A percentile compares a stretch with the other conserved stretches of the same genome.
Evolutionary conservation across 2,329 filamentous ascomycete species (phyloP).

Genomic region (Tolypocladium guangdongense): DNA sequence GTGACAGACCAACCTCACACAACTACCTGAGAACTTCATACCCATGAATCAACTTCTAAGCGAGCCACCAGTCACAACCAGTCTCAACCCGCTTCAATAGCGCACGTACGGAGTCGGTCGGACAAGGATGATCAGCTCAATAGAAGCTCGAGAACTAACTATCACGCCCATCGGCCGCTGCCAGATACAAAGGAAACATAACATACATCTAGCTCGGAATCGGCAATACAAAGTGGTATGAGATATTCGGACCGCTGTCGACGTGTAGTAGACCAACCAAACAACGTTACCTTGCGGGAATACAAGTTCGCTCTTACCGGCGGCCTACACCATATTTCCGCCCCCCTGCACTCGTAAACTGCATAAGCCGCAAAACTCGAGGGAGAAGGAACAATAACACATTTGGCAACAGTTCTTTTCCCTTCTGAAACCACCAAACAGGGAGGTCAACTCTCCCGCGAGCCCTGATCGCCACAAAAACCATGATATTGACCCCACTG

Average conservation of each 20-base stretch:
- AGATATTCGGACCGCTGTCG: constrained; percentile 1
- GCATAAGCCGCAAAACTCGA: constrained; percentile 4
- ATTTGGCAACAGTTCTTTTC: constrained; percentile 15
- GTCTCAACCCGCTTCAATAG: too few relatives aligned
- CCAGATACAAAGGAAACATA: neutral
- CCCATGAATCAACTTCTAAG: too few relatives aligned
- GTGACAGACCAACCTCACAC: too few relatives aligned
- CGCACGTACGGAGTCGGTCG: neutral
- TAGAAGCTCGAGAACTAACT: neutral
- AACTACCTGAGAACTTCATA: too few relatives aligned
- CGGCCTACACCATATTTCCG: neutral
- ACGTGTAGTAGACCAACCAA: constrained; percentile 2
- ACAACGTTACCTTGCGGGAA: neutral
- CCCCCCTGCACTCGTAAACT: constrained; percentile 1
- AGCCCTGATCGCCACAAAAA: constrained; percentile 26
- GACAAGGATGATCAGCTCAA: neutral
- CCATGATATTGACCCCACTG: constrained; percentile 28
- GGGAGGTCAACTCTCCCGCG: constrained; percentile 9
- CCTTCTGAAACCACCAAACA: constrained; percentile 16
- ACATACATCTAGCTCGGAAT: neutral
- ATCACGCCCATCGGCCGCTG: neutral
- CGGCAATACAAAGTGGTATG: constrained; percentile 4
- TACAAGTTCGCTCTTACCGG: constrained; percentile 5
- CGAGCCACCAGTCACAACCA: neutral
- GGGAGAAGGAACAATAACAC: constrained; percentile 9